Evolutionary conservation across 331 rosid species (phyloP), one percentile per base, ranked within the genome.

Genomic region (Rhamnella rubrinervis): DNA sequence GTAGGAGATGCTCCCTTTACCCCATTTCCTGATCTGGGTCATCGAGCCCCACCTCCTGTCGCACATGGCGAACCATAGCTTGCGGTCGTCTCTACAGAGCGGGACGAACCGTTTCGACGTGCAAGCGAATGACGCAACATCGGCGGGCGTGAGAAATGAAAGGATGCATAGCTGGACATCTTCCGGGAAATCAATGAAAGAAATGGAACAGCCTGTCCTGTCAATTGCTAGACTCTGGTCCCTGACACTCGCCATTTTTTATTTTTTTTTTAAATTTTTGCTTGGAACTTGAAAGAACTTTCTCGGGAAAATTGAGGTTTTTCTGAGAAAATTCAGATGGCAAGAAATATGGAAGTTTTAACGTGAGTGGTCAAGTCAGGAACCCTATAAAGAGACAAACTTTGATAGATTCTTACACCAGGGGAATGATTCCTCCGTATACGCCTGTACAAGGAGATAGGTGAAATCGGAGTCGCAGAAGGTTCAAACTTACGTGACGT

Each of bases 41-140:
- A 77, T 81, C 50, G 90, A 83, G 15, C 97, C 99, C 97, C 99
- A 95, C 47, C 88, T 73, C 60, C 97, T 85, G n/a, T 85, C 79
- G 86, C 97, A 95, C 76, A 95, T 51, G 53, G 88, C 70, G 72
- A 91, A 89, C 99, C 99, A 95, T 6, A 95, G 83, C 81, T 87
- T 84, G 20, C 66, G 68, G 49, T 89, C 99, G 60, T 64, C 63
- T 39, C 67, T 71, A 78, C 92, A 95, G 28, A 95, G 87, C 0
- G 83, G 77, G 7, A 51, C 80, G 71, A 74, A 86, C 5, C 85
- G 92, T 73, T 81, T 91, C 17, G 97, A 91, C 12, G 97, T 89
- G 85, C 90, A 91, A 3, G 96, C 89, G 76, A 95, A 85, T 35
- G 78, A 41, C 49, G 92, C 82, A 12, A 91, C 81, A 31, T 91